A percentile compares a stretch with the other conserved stretches of the same genome.
These are phyloP conservation scores for Magnolia officinalis DNA, from an alignment of 164 flowering plant genomes.

Conservation along the genomic window DNA sequence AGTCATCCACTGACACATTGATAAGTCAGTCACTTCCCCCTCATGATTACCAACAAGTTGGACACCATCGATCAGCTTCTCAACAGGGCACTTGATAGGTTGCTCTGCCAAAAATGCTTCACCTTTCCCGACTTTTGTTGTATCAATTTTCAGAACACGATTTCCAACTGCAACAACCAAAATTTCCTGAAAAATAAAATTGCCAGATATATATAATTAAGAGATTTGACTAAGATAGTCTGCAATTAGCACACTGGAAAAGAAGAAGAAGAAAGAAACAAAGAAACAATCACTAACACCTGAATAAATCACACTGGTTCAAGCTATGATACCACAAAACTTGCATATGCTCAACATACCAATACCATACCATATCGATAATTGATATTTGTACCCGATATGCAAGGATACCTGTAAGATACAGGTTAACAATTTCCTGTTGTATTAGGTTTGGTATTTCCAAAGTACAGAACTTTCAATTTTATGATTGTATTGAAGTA, in stretches of 20 bases:
- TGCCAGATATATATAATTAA: background rate
- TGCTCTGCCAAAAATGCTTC: slow-evolving; percentile 59
- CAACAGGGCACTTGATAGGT: slow-evolving; percentile 61
- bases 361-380: background rate
- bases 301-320: no score
- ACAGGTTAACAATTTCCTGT: background rate
- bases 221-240: background rate
- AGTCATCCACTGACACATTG: slow-evolving; percentile 97
- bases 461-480: background rate
- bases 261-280: background rate
- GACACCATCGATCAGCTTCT: slow-evolving; percentile 77
- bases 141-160: slow-evolving; percentile 67
- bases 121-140: slow-evolving; percentile 76
- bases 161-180: slow-evolving; percentile 86
- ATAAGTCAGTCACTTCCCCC: slow-evolving; percentile 88
- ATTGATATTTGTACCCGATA: background rate
- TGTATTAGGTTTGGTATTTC: background rate
- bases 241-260: background rate
- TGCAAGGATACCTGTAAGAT: background rate
- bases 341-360: background rate
- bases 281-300: background rate
- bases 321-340: no score
- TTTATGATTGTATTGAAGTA: background rate
- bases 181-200: slow-evolving; percentile 54
- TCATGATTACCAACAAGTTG: slow-evolving; percentile 87